Conservation (phyloP, 192 early-diverging fungal genomes). For the Fimicolochytrium jonesii region DNA sequence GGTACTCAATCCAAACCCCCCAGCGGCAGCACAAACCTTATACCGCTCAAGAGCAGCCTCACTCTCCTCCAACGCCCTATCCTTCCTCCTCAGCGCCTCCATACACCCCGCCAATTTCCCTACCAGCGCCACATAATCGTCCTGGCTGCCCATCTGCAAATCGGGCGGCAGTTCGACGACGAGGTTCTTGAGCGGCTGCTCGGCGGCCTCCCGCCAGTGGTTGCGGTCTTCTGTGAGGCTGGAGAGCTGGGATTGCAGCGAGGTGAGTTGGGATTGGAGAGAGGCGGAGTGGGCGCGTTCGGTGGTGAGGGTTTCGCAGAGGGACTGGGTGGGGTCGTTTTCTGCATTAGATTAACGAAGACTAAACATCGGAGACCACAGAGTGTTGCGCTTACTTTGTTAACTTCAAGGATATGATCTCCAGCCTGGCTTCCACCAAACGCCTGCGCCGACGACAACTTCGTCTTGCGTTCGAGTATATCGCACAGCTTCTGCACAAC, state of each 20-base stretch:
- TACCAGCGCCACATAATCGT: slow-evolving; percentile 35
- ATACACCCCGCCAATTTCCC: slow-evolving; percentile 45
- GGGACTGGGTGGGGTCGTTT: background rate
- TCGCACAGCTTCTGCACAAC: slow-evolving; percentile 31
- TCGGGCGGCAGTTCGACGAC: slow-evolving; percentile 28
- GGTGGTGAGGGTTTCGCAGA: background rate
- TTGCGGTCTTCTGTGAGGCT: slow-evolving; percentile 15
- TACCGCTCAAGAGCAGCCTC: slow-evolving; percentile 28
- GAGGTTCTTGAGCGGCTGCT: background rate
- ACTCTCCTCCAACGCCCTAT: slow-evolving; percentile 22
- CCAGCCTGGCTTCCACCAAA: slow-evolving; percentile 10
- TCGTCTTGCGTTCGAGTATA: slow-evolving; percentile 24
- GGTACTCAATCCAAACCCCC: no score
- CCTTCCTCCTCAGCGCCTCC: slow-evolving; percentile 31
- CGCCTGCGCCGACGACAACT: slow-evolving; percentile 9
- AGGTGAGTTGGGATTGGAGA: background rate
- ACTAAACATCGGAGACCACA: no score
- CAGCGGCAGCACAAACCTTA: no score
- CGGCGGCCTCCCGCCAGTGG: background rate
- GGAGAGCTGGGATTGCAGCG: slow-evolving; percentile 1
- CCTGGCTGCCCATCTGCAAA: slow-evolving; percentile 19
- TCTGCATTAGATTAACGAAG: background rate
- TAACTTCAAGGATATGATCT: slow-evolving; percentile 10
- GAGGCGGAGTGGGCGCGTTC: background rate
- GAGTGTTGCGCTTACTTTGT: no score